Conservation (phyloP, 2,329 filamentous ascomycete species). For the Alternaria hordeiaustralica region DNA sequence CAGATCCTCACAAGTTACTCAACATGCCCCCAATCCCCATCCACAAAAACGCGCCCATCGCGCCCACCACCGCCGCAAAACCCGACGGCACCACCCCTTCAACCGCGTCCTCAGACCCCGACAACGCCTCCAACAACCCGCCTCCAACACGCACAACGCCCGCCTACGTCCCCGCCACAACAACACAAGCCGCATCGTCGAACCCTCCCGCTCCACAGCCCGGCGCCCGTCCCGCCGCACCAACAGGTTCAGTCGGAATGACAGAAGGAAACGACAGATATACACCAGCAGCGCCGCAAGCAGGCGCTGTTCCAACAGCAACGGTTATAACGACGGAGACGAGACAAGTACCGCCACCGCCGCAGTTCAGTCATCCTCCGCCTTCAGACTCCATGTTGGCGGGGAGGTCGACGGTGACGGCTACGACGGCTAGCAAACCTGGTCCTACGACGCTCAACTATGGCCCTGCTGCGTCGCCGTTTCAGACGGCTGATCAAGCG, state of each 20-base stretch:
- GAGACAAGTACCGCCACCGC: constrained; percentile 35
- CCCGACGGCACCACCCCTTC: constrained; percentile 46
- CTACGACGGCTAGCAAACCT: constrained; percentile 30
- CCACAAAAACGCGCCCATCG: constrained; percentile 56
- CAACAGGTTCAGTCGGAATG: constrained; percentile 21
- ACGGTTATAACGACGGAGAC: constrained; percentile 43
- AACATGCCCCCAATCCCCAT: constrained; percentile 56
- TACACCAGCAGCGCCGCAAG: constrained; percentile 44
- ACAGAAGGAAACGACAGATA: constrained; percentile 9
- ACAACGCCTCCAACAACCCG: constrained; percentile 29
- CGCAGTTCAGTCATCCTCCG: constrained; percentile 50
- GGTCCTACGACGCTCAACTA: constrained; percentile 50
- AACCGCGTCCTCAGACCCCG: constrained; percentile 37
- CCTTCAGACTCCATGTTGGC: constrained; percentile 47
- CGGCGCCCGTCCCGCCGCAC: constrained; percentile 46
- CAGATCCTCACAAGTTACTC: background rate
- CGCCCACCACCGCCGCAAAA: constrained; percentile 47
- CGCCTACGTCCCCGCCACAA: constrained; percentile 36
- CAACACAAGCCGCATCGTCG: constrained; percentile 32
- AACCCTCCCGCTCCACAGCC: constrained; percentile 47
- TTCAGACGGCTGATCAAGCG: constrained; percentile 25
- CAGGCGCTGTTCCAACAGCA: constrained; percentile 43
- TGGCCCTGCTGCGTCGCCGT: constrained; percentile 42
- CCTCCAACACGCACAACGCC: constrained; percentile 46
- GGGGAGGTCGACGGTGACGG: constrained; percentile 47